Conservation (phyloP, 768 basidiomycete genomes). For the Suillus subalutaceus region DNA sequence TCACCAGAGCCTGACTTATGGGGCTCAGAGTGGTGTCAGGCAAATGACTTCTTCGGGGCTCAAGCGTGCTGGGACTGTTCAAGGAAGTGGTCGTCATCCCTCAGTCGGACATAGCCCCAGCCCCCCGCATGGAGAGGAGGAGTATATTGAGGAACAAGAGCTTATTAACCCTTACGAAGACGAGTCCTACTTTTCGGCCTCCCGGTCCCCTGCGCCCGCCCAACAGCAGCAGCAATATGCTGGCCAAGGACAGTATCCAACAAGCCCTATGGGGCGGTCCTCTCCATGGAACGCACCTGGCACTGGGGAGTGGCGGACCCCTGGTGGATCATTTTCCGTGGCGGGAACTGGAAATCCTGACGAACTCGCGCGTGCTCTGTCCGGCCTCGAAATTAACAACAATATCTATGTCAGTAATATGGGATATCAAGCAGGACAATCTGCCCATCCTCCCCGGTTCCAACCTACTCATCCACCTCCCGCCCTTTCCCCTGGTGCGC, state of each 20-base stretch:
- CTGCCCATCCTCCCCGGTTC: slow-evolving; percentile 71
- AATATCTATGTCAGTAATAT: slow-evolving; percentile 32
- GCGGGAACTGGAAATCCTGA: slow-evolving; percentile 51
- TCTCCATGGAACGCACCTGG: slow-evolving; percentile 66
- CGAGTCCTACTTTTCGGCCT: slow-evolving; percentile 54
- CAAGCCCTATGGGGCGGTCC: slow-evolving; percentile 61
- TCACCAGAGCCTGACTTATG: slow-evolving; percentile 79
- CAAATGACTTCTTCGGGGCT: slow-evolving; percentile 55
- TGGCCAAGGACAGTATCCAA: slow-evolving; percentile 43
- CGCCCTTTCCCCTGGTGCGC: slow-evolving; percentile 46
- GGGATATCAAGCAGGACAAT: slow-evolving; percentile 49
- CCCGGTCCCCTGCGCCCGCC: slow-evolving; percentile 41
- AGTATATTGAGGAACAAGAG: slow-evolving; percentile 50
- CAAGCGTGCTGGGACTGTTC: slow-evolving; percentile 75
- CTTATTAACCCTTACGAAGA: slow-evolving; percentile 49
- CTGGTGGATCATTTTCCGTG: slow-evolving; percentile 36
- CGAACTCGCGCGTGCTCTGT: slow-evolving; percentile 76
- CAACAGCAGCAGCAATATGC: slow-evolving; percentile 41
- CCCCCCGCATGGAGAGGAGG: slow-evolving; percentile 58
- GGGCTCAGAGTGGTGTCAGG: slow-evolving; percentile 53
- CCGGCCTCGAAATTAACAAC: slow-evolving; percentile 61
- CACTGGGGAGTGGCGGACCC: slow-evolving; percentile 59
- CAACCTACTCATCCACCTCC: slow-evolving; percentile 51
- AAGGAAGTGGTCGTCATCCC: slow-evolving; percentile 44
- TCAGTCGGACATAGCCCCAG: slow-evolving; percentile 41